These are phyloP conservation scores for Tolypocladium inflatum DNA, from an alignment of 2,329 filamentous ascomycete genomes.

Conservation along the genomic window DNA sequence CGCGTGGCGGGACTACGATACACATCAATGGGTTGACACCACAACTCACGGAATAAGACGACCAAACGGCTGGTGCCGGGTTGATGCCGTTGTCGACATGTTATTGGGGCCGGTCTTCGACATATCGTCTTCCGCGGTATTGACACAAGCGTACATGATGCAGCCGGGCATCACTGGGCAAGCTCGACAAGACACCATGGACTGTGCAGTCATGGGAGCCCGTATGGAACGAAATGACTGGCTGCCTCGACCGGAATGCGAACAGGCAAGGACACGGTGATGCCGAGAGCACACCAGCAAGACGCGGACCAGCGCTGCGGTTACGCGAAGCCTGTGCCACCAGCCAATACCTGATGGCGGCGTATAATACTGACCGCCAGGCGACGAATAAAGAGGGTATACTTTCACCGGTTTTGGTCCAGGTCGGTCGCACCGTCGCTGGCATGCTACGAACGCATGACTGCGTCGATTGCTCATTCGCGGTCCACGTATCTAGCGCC, in stretches of 20 bases:
- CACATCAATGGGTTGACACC: not conserved
- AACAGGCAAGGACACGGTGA: not conserved
- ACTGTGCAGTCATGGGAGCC: not conserved
- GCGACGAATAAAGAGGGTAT: not conserved
- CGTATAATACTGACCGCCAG: not conserved
- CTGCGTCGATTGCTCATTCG: not conserved
- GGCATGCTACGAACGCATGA: not conserved
- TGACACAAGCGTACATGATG: not conserved
- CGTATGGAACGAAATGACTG: not conserved
- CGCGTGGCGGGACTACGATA: not conserved
- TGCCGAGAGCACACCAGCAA: not conserved
- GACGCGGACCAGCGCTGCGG: not conserved
- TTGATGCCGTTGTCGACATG: not conserved
- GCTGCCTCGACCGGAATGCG: not conserved
- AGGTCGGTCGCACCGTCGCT: not conserved
- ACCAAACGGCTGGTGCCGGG: not conserved
- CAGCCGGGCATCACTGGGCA: not conserved
- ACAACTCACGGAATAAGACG: not conserved
- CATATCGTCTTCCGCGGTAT: not conserved
- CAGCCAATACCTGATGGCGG: not conserved
- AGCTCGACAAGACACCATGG: not conserved
- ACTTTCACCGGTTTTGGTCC: slow-evolving; percentile 1
- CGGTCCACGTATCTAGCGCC: not conserved
- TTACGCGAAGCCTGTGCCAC: slow-evolving; percentile 1
- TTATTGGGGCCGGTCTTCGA: not conserved